Percentiles rank a stretch among this genome's conserved stretches.
phyloP scores from a whole-genome alignment of 805 yeast genomes.

The Starmerella powellii region DNA sequence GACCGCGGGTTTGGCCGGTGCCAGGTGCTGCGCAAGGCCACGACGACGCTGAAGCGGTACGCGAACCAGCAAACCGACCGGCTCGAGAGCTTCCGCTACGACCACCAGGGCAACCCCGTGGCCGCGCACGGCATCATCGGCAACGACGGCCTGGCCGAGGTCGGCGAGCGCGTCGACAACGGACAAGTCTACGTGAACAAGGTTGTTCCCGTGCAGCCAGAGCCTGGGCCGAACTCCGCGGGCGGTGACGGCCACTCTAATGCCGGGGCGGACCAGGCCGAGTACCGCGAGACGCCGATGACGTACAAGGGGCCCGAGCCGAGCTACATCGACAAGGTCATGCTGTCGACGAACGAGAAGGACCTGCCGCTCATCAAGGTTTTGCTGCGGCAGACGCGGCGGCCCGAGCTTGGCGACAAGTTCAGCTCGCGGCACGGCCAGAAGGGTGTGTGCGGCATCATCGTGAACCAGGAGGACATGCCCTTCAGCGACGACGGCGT shows the following conservation, averaged over 20 bases:
- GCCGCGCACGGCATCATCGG: constrained; percentile 81
- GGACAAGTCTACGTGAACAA: constrained; percentile 93
- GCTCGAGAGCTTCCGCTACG: constrained; percentile 81
- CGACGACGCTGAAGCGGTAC: constrained; percentile 78
- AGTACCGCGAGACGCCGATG: constrained; percentile 84
- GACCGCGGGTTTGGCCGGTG: constrained; percentile 98
- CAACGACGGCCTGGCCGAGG: constrained; percentile 93
- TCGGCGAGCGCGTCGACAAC: constrained; percentile 77
- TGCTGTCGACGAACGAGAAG: constrained; percentile 91
- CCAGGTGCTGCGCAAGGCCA: constrained; percentile 85
- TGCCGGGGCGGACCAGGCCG: constrained; percentile 27
- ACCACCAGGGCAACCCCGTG: constrained; percentile 42
- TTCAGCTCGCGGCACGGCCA: constrained; percentile 97
- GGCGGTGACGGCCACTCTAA: constrained; percentile 26
- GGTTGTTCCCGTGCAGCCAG: constrained; percentile 70
- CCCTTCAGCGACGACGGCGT: constrained; percentile 92
- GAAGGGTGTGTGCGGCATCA: constrained; percentile 98
- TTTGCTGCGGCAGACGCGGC: constrained; percentile 80
- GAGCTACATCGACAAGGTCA: constrained; percentile 88
- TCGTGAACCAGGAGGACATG: constrained; percentile 91
- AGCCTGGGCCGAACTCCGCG: constrained; percentile 25
- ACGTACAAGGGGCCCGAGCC: constrained; percentile 92
- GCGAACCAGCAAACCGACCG: constrained; percentile 90
- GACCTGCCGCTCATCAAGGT: constrained; percentile 93
- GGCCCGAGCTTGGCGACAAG: constrained; percentile 96